Evolutionary conservation across 176 grass and related monocot genomes (phyloP), one percentile per base, ranked within the genome.

Genomic region (Typha latifolia): DNA sequence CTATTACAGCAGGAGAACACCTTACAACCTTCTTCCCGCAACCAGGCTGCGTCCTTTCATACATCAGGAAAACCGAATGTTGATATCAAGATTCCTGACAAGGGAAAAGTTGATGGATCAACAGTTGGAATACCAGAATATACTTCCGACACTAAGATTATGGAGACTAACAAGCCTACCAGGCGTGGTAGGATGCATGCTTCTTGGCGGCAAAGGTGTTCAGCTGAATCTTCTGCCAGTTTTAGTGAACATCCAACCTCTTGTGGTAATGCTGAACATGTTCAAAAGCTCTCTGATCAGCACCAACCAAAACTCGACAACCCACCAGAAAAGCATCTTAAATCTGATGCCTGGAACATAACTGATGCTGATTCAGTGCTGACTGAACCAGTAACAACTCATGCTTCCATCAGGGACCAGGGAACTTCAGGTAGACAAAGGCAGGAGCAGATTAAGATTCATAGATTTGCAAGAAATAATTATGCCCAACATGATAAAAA

Each of bases 141-240:
- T 4, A n/a, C 27, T 77, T 14, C 72, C 12, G 79, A 93, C 51
- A 32, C 70, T 27, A 97, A 87, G 57, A 80, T 75, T 76, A 81
- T 23, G 48, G 91, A 86, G 67, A 87, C 82, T 65, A 96, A 76
- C 65, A 90, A 91, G 75, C 52, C 72, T 59, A 84, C 52, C 49
- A 87, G 81, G 24, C 82, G 84, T 74, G 84, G 89, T 47, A 99
- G 77, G 61, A 73, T 75, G 19, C 83, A 93, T 79, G 43, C 94
- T 69, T 93, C 94, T 68, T 99, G 94, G 94, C 85, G 89, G 57
- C 85, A 77, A 66, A 99, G 94, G 73, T 82, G 70, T 84, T 59
- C 84, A 75, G 49, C 80, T 77, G 89, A 91, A 68, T 73, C 84
- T 66, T 47, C 64, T 61, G 63, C 72, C 62, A 77, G 64, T 80